phyloP scores from a whole-genome alignment of 225 moss, liverwort and hornwort genomes.

The Climacium dendroides region DNA sequence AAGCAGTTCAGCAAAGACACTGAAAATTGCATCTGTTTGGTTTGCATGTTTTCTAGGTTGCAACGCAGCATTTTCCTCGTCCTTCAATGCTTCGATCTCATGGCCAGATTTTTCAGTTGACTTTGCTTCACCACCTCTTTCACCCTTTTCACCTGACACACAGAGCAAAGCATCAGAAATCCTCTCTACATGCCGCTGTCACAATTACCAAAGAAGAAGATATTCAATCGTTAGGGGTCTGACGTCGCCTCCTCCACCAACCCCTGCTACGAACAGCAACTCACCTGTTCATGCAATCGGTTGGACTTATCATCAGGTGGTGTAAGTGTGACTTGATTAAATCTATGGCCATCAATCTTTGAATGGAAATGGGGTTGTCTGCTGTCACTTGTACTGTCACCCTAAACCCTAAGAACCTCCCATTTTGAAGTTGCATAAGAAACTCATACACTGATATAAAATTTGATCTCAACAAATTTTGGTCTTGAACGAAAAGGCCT shows the following conservation, averaged over 20 bases:
- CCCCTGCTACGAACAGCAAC: neutral
- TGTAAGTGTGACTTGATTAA: neutral
- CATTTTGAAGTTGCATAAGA: neutral
- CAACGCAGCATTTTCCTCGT: constrained; percentile 3
- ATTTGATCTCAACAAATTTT: neutral
- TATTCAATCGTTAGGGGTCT: neutral
- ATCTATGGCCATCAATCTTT: neutral
- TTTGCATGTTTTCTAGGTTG: constrained; percentile 29
- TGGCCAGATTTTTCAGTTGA: neutral
- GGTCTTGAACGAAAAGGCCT: neutral
- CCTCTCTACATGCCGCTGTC: neutral
- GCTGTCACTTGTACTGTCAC: neutral
- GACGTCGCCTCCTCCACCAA: neutral
- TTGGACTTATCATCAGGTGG: neutral
- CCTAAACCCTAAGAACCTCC: neutral
- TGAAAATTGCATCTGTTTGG: constrained; percentile 58
- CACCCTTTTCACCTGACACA: constrained; percentile 14
- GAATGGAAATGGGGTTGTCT: neutral
- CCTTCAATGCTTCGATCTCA: constrained; percentile 9
- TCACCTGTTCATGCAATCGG: neutral
- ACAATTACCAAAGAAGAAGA: neutral
- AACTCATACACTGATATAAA: neutral
- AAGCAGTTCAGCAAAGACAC: constrained; percentile 66
- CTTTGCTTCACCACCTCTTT: constrained; percentile 16
- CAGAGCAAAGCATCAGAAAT: neutral